phyloP scores from a whole-genome alignment of 257 asterid genomes.

The Lavandula angustifolia region DNA sequence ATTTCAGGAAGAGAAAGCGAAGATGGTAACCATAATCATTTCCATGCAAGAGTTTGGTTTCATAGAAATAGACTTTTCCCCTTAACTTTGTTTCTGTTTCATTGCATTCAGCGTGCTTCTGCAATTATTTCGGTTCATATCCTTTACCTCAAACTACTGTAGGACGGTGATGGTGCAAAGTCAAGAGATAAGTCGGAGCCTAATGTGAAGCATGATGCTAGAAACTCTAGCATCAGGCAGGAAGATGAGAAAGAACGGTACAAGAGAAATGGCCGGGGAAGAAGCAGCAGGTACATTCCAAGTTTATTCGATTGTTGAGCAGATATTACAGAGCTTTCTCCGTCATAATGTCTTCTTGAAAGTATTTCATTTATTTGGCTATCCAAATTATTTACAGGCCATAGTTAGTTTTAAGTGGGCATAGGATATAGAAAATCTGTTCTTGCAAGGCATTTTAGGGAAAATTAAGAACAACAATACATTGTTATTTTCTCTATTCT shows the following conservation, averaged over 20 bases:
- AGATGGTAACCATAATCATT: slow-evolving; percentile 58
- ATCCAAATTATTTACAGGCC: not conserved
- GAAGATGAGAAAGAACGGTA: slow-evolving; percentile 50
- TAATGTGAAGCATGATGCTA: slow-evolving; percentile 45
- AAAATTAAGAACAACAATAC: no score
- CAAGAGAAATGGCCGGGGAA: slow-evolving; percentile 59
- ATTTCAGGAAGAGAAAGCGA: slow-evolving; percentile 58
- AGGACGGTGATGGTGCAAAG: slow-evolving; percentile 66
- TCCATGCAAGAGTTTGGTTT: slow-evolving; percentile 56
- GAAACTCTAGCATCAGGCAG: slow-evolving; percentile 37
- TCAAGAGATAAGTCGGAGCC: slow-evolving; percentile 48
- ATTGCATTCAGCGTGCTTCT: slow-evolving; percentile 86
- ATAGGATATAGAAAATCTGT: not conserved
- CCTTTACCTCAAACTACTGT: slow-evolving; percentile 98
- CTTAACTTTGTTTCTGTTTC: slow-evolving; percentile 61
- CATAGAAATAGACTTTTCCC: slow-evolving; percentile 40
- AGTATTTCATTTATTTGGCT: not conserved
- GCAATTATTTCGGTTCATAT: slow-evolving; percentile 97
- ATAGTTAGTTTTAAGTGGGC: slow-evolving; percentile 10
- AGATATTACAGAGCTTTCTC: slow-evolving; percentile 5
- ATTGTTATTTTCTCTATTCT: no score
- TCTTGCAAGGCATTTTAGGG: not conserved
- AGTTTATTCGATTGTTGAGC: not conserved
- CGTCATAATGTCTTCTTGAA: not conserved
- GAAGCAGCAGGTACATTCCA: slow-evolving; percentile 56